phyloP scores from a whole-genome alignment of 2,329 filamentous ascomycete species.

The Sclerotinia minor region DNA sequence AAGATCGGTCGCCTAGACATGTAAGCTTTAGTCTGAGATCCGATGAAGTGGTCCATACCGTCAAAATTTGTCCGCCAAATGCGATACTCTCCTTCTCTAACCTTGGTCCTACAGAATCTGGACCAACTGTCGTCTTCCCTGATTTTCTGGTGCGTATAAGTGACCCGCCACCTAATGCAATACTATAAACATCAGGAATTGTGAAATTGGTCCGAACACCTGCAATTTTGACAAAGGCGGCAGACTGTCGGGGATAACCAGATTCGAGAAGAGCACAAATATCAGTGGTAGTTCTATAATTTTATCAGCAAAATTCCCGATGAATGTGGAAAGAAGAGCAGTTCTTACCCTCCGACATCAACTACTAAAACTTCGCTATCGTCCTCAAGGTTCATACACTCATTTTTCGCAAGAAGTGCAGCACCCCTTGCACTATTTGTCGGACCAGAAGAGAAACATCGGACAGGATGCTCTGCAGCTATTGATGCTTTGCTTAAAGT shows the following conservation, averaged over 20 bases:
- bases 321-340: neutral
- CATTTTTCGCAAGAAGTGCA: constrained; percentile 52
- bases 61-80: constrained; percentile 56
- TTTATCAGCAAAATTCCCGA: constrained; percentile 19
- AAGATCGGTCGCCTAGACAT: constrained; percentile 40
- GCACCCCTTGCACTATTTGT: constrained; percentile 65
- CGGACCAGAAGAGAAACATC: constrained; percentile 62
- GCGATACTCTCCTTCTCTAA: constrained; percentile 50
- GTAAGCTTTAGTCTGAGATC: constrained; percentile 40
- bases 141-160: constrained; percentile 43
- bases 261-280: constrained; percentile 57
- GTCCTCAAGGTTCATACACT: constrained; percentile 27
- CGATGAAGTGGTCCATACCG: constrained; percentile 47
- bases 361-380: constrained; percentile 45
- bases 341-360: constrained; percentile 53
- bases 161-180: constrained; percentile 58
- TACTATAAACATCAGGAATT: constrained; percentile 56
- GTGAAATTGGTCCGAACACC: constrained; percentile 61
- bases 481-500: constrained; percentile 56
- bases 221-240: constrained; percentile 57
- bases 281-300: constrained; percentile 56
- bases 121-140: constrained; percentile 56
- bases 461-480: constrained; percentile 58
- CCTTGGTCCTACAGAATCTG: constrained; percentile 56
- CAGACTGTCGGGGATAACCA: constrained; percentile 60